These are phyloP conservation scores for Elongisporangium prolatum DNA, from an alignment of 352 stramenopile species.

Conservation along the genomic window DNA sequence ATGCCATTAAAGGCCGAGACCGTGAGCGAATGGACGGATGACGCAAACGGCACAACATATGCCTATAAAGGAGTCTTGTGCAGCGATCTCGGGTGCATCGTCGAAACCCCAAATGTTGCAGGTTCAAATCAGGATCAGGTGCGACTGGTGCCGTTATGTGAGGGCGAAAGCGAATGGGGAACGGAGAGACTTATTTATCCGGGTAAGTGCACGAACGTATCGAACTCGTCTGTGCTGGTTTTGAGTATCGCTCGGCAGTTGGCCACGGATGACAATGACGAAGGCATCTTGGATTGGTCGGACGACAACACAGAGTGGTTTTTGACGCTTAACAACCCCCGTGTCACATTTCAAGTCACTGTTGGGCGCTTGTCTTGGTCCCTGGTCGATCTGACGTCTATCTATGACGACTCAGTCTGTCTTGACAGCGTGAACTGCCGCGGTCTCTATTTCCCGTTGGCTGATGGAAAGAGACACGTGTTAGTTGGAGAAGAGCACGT, in stretches of 20 bases:
- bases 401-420: background rate
- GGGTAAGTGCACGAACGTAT: background rate
- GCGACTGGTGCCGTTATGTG: background rate
- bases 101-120: background rate
- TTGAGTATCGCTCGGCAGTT: background rate
- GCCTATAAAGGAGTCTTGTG: no score
- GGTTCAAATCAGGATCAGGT: background rate
- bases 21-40: no score
- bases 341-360: background rate
- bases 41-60: no score
- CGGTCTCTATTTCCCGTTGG: background rate
- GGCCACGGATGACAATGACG: background rate
- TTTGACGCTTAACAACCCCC: background rate
- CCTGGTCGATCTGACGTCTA: background rate
- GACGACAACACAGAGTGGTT: background rate
- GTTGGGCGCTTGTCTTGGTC: background rate
- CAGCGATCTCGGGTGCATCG: background rate
- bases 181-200: background rate
- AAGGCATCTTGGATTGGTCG: background rate
- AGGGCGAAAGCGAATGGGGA: background rate
- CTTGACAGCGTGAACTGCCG: background rate
- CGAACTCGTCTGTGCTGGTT: background rate
- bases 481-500: background rate
- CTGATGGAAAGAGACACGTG: background rate
- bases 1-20: background rate